Conservation (phyloP, 2,329 filamentous ascomycete species). For the Penicillium sp. region DNA sequence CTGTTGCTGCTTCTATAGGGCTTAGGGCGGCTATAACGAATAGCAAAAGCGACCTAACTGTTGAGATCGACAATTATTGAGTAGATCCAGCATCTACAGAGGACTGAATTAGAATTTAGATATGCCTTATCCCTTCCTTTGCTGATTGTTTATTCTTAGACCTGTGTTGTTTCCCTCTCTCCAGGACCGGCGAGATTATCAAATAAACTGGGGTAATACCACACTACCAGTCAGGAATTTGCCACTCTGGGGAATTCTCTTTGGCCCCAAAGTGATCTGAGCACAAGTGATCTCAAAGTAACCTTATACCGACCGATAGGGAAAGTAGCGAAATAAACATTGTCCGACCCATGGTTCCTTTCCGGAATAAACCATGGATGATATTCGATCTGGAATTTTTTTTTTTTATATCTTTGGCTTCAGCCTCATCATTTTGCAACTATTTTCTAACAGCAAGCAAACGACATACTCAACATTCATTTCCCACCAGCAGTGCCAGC, state of each 20-base stretch:
- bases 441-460: background rate
- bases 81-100: background rate
- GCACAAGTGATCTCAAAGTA: background rate
- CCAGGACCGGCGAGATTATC: background rate
- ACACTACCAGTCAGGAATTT: background rate
- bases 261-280: slow-evolving; percentile 3
- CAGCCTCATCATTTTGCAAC: background rate
- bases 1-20: background rate
- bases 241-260: slow-evolving; percentile 3
- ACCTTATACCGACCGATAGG: background rate
- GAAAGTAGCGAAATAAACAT: background rate
- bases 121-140: background rate
- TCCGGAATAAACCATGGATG: background rate
- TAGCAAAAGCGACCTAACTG: background rate
- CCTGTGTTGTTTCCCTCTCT: background rate
- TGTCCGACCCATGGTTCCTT: background rate
- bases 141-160: background rate
- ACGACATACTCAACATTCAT: no score
- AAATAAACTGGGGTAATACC: background rate
- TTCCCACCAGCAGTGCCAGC: background rate
- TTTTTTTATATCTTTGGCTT: background rate
- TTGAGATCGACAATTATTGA: background rate
- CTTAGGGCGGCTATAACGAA: slow-evolving; percentile 3
- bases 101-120: background rate
- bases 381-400: background rate